Evolutionary conservation across 2,329 filamentous ascomycete species (phyloP).

Genomic region (Fusarium illudens): DNA sequence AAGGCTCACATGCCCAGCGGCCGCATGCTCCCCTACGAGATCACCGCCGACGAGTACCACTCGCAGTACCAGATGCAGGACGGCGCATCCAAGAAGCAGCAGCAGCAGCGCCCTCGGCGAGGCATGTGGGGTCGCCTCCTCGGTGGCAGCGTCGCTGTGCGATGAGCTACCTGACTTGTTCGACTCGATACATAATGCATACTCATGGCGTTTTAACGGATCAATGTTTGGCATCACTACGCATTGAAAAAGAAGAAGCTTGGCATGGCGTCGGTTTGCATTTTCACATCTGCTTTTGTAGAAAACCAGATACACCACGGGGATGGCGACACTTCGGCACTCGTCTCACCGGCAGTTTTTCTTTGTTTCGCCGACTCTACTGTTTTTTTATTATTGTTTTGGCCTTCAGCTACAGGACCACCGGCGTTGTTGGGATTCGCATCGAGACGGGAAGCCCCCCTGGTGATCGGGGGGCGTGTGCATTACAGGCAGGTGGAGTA

Average conservation of each 20-base stretch:
- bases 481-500: conserved; percentile 24
- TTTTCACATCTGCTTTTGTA: conserved; percentile 23
- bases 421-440: conserved; percentile 23
- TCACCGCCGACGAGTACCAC: conserved; percentile 61
- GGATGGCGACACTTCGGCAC: conserved; percentile 8
- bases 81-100: conserved; percentile 57
- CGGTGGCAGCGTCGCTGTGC: conserved; percentile 54
- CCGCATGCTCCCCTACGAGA: conserved; percentile 63
- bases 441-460: conserved; percentile 23
- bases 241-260: conserved; percentile 32
- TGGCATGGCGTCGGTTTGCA: conserved; percentile 34
- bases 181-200: conserved; percentile 29
- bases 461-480: conserved; percentile 27
- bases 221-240: conserved; percentile 33
- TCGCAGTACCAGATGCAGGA: conserved; percentile 55
- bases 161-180: conserved; percentile 40
- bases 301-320: conserved; percentile 34
- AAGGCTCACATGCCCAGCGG: conserved; percentile 46
- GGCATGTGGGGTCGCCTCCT: conserved; percentile 65
- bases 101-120: conserved; percentile 55
- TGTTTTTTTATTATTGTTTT: conserved; percentile 6
- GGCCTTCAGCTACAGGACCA: conserved; percentile 7
- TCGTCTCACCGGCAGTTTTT: conserved; percentile 23
- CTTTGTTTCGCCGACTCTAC: conserved; percentile 27
- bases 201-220: conserved; percentile 35